These are phyloP conservation scores for Chlorella sp. DNA, from an alignment of 139 green algal genomes.

Conservation along the genomic window DNA sequence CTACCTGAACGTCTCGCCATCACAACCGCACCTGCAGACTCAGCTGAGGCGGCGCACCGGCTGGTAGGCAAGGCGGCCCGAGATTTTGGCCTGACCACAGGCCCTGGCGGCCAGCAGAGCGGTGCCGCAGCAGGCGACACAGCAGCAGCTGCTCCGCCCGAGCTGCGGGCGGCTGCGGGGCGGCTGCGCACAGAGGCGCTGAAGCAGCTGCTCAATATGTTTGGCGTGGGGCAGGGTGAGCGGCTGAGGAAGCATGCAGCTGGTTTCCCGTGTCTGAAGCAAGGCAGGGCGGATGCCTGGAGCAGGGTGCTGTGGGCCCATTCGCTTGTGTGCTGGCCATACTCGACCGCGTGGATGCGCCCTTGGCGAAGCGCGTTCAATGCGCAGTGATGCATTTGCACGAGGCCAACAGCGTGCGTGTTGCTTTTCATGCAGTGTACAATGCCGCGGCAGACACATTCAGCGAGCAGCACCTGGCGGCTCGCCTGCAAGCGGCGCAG, in stretches of 20 bases:
- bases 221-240: constrained; percentile 33
- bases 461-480: not conserved
- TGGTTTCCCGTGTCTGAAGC: too few relatives aligned
- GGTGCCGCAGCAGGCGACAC: not conserved
- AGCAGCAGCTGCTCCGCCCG: not conserved
- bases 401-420: not conserved
- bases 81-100: constrained; percentile 2
- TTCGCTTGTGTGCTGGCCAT: too few relatives aligned
- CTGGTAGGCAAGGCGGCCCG: constrained; percentile 24
- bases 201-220: constrained; percentile 34
- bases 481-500: constrained; percentile 1
- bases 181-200: constrained; percentile 27
- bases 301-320: too few relatives aligned
- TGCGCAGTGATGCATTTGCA: not conserved
- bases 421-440: constrained; percentile 17
- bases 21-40: constrained; percentile 9
- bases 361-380: too few relatives aligned
- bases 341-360: too few relatives aligned
- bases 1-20: too few relatives aligned
- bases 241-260: too few relatives aligned
- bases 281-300: too few relatives aligned
- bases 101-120: not conserved
- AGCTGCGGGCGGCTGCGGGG: not conserved
- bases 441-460: constrained; percentile 7
- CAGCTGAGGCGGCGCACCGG: constrained; percentile 11